A percentile compares a stretch with the other conserved stretches of the same genome.
Evolutionary conservation across 805 yeast genomes (phyloP).

Genomic region (Monosporozyma siamensis): DNA sequence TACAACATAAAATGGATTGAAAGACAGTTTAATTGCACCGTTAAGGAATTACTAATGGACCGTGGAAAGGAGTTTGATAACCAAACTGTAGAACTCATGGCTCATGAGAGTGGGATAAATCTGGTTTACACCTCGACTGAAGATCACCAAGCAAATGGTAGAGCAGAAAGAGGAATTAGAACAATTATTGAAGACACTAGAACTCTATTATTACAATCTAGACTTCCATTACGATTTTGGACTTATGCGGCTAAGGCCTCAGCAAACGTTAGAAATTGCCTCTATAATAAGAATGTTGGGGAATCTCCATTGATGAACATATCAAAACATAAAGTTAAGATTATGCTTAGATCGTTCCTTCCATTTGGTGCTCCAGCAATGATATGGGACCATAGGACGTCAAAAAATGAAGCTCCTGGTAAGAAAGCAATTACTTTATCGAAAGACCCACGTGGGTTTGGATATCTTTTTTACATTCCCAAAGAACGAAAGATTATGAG

Average conservation of each 20-base stretch:
- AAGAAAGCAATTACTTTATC: conserved; percentile 3
- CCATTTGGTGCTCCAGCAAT: conserved; percentile 5
- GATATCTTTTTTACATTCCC: conserved; percentile 7
- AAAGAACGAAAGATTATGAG: neutral
- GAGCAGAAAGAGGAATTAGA: conserved; percentile 6
- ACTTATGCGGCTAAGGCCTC: conserved; percentile 5
- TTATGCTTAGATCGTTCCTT: conserved; percentile 1
- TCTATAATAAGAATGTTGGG: neutral
- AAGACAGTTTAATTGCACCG: conserved; percentile 1
- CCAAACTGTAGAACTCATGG: neutral
- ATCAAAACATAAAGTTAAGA: neutral
- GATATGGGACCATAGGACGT: neutral
- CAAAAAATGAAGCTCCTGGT: neutral
- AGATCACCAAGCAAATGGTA: conserved; percentile 7
- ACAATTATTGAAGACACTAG: conserved; percentile 2
- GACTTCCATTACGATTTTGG: conserved; percentile 4
- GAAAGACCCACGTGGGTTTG: conserved; percentile 4
- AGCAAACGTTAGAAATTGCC: conserved; percentile 3
- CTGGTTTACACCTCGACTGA: conserved; percentile 1
- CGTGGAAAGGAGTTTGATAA: conserved; percentile 7
- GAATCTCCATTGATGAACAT: neutral
- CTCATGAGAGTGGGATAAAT: conserved; percentile 1
- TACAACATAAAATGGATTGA: conserved; percentile 2
- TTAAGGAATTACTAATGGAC: conserved; percentile 3
- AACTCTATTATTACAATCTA: conserved; percentile 1